Conservation (phyloP, 1,284 basidiomycete species). For the Marasmius sp. region DNA sequence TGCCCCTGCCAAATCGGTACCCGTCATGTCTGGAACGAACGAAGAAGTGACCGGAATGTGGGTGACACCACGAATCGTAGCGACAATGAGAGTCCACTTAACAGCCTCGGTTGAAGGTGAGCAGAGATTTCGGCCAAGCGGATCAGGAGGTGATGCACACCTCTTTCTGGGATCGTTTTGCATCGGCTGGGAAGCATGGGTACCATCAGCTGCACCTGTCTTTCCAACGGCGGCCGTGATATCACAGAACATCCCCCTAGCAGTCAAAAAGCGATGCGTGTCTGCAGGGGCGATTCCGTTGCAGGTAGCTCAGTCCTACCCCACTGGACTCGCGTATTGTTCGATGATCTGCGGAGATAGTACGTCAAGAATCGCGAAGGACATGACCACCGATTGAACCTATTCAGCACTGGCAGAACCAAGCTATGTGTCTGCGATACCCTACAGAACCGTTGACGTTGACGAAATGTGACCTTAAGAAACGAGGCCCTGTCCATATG, state of each 20-base stretch:
- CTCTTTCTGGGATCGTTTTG: conserved; percentile 65
- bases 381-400: conserved; percentile 23
- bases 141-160: conserved; percentile 28
- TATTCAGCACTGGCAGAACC: conserved; percentile 68
- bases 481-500: conserved; percentile 74
- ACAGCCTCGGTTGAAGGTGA: not conserved
- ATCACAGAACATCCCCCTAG: conserved; percentile 68
- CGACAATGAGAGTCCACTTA: conserved; percentile 73
- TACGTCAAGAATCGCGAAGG: conserved; percentile 8
- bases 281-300: not conserved
- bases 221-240: conserved; percentile 75
- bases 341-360: conserved; percentile 25
- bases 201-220: conserved; percentile 75
- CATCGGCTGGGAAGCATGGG: conserved; percentile 77
- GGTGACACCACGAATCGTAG: conserved; percentile 64
- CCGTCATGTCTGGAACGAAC: conserved; percentile 71
- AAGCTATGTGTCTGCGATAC: conserved; percentile 27
- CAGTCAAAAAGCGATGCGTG: not conserved
- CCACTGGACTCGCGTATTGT: conserved; percentile 66
- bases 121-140: conserved; percentile 1
- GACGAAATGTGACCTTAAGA: too few relatives aligned
- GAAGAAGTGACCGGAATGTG: conserved; percentile 69
- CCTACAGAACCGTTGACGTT: too few relatives aligned
- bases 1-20: conserved; percentile 50
- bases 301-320: conserved; percentile 32